Evolutionary conservation across 2,329 filamentous ascomycete genomes (phyloP), one percentile per base, ranked within the genome.

Genomic region (Cercospora zeina): DNA sequence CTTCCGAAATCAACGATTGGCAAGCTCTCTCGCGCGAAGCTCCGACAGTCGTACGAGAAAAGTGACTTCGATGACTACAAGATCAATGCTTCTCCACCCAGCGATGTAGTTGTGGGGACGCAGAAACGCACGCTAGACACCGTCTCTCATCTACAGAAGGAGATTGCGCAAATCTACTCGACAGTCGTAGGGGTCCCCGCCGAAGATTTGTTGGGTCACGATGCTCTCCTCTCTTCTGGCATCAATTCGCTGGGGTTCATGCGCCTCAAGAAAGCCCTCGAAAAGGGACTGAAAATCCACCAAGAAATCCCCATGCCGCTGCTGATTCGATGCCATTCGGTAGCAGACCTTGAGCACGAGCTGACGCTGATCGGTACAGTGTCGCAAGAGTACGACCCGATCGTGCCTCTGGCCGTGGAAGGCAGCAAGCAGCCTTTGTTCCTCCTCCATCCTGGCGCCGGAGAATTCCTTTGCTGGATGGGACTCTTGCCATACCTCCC

Each of bases 381-480:
- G 24, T 65, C 61, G 33, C 34, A 59, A 24, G 54, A 62, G 10
- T 77, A 76, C 54, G 68, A 73, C 36, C 73, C 75, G 0, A 70
- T 75, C n/a, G 71, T 76, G 0, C 68, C 67, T 1, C 67, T 77
- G 8, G 67, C 69, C 10, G 53, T 49, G 14, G 59, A 30, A 39
- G 73, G 73, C 1, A 51, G 45, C 53, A 74, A 72, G 47, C 65
- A 71, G 1, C 71, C 74, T 0, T 63, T 76, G 1, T 76, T 72
- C 67, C 70, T 77, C 14, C 61, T 78, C 2, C 77, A 78, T 58
- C 76, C 77, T 0, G 77, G 75, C 4, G 71, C 73, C 5, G 76
- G 76, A 24, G 75, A 78, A 53, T 69, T 78, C 16, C 69, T 79
- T 0, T 73, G 77, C 54, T 79, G 77, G 65, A 59, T 79, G 11